Base-by-base conservation (phyloP, 257 asterid genomes). In the Linaria vulgaris region DNA sequence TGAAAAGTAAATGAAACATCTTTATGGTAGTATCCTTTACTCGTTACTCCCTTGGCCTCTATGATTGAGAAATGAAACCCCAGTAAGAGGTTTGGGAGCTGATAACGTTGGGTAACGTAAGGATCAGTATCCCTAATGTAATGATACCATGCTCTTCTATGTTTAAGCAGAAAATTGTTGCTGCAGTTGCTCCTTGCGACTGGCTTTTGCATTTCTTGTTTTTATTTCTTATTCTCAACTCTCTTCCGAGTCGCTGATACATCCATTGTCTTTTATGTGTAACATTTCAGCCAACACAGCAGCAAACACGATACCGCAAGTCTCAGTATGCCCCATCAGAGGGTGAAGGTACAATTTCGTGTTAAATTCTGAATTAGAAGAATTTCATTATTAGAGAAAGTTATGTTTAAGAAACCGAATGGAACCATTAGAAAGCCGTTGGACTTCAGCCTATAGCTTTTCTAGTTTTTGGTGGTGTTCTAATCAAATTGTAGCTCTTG, bases 221-320 rank as follows among this genome's bases (percentile, higher is more conserved):
- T 27, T 20, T 2, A 10, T 38, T 61, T 30, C 46, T 52, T 21
- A 66, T 21, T 66, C 34, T 72, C 23, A 48, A 39, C 22, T 46
- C 54, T 55, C 54, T 41, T 48, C 52, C 41, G 21, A 16, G 21
- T 27, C 10, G 53, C 57, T 68, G 41, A 53, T 72, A 23, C 58
- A 51, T 63, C 46, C n/a, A 21, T 46, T 20, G 8, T 70, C 48
- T 76, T 66, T 78, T 67, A 21, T 48, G 41, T 64, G 66, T 72
- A 58, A 12, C 72, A 39, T 64, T 77, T 15, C 63, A 91, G 98
- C 98, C 96, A 75, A 81, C 98, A 49, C 91, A 88, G 53, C 98
- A 91, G 70, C 98, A 84, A 78, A 88, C 98, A 4, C 85, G 98
- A 64, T 91, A 91, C 71, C 96, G 96, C 76, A 91, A 86, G 72